A percentile compares a stretch with the other conserved stretches of the same genome.
Evolutionary conservation across 257 asterid species (phyloP).

Genomic region (Catharanthus roseus): DNA sequence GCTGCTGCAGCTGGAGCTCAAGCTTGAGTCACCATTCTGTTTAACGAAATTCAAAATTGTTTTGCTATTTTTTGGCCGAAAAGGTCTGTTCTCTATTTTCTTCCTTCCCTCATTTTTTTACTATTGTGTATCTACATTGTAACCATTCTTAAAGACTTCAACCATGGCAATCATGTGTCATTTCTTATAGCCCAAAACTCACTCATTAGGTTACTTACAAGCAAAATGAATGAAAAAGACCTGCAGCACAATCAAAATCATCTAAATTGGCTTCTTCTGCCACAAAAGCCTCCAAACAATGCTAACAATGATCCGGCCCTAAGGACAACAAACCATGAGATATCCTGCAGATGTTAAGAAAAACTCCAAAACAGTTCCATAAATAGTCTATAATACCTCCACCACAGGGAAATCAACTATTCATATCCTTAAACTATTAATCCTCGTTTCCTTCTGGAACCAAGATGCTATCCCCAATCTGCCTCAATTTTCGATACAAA

Average conservation of each 20-base stretch:
- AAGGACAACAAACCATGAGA: background rate
- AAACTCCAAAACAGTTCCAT: background rate
- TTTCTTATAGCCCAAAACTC: background rate
- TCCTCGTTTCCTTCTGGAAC: background rate
- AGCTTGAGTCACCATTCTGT: background rate
- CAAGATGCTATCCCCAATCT: background rate
- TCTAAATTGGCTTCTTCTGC: background rate
- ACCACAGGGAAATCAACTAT: background rate
- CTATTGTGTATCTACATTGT: background rate
- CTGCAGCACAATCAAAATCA: background rate
- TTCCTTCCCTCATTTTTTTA: background rate
- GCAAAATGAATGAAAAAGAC: background rate
- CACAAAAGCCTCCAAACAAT: background rate
- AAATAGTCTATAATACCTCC: background rate
- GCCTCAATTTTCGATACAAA: background rate
- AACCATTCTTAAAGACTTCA: background rate
- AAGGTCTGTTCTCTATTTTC: background rate
- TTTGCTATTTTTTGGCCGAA: background rate
- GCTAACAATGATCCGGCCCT: background rate
- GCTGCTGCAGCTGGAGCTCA: slow-evolving; percentile 12
- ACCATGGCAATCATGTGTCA: background rate
- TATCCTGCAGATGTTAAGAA: background rate
- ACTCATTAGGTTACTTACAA: background rate
- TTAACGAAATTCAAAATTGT: background rate
- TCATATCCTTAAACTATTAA: background rate